A percentile compares a stretch with the other conserved stretches of the same genome.
Evolutionary conservation across 495 filamentous ascomycete species (phyloP).

Genomic region (Echria macrotheca): DNA sequence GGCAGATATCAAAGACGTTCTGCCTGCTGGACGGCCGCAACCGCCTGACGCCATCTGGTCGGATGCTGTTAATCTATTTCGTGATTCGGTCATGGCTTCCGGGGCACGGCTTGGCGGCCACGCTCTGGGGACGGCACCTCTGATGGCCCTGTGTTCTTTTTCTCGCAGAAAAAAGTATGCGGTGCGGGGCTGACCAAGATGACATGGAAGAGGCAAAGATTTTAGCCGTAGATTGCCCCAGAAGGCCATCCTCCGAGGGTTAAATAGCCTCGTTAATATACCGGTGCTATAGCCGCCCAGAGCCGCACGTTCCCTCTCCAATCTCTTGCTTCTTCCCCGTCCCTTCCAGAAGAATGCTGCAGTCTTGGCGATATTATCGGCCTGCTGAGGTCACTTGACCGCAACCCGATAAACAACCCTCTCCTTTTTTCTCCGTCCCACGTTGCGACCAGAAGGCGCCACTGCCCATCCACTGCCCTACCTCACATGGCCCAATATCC

Average conservation of each 20-base stretch:
- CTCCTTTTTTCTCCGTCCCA: not conserved
- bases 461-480: no score
- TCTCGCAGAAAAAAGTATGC: not conserved
- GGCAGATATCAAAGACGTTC: no score
- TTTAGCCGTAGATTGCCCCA: slow-evolving; percentile 31
- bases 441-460: not conserved
- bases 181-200: slow-evolving; percentile 8
- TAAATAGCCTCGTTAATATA: slow-evolving; percentile 21
- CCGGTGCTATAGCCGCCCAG: slow-evolving; percentile 18
- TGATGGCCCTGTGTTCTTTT: not conserved
- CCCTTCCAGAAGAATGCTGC: slow-evolving; percentile 10
- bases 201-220: slow-evolving; percentile 6
- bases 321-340: not conserved
- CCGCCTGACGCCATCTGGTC: slow-evolving; percentile 23
- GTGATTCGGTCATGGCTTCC: not conserved
- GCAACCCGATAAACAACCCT: not conserved
- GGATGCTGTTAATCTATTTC: slow-evolving; percentile 19
- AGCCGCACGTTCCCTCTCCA: slow-evolving; percentile 17
- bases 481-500: not conserved
- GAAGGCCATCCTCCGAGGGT: slow-evolving; percentile 19
- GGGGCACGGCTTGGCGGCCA: not conserved
- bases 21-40: slow-evolving; percentile 20
- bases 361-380: slow-evolving; percentile 6
- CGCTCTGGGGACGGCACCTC: not conserved
- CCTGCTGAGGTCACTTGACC: slow-evolving; percentile 8